A percentile compares a stretch with the other conserved stretches of the same genome.
phyloP scores from a whole-genome alignment of 2,329 filamentous ascomycete genomes.

The Chaetomium sp. region DNA sequence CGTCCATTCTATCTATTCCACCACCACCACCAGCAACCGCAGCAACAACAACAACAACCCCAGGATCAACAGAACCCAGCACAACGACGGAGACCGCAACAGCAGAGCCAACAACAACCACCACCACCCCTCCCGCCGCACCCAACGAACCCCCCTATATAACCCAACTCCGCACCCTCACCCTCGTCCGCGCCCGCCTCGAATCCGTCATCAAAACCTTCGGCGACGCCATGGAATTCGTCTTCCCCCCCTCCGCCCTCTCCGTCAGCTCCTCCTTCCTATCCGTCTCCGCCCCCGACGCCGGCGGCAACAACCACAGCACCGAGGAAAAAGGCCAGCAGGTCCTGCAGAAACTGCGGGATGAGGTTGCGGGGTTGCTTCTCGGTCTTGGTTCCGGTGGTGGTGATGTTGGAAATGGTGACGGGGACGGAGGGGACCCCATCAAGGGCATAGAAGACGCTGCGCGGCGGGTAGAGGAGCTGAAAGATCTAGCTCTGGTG shows the following conservation, averaged over 20 bases:
- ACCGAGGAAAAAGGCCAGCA: slow-evolving; percentile 84
- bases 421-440: slow-evolving; percentile 45
- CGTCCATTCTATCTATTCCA: slow-evolving; percentile 22
- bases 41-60: neutral
- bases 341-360: slow-evolving; percentile 61
- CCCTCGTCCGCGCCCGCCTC: slow-evolving; percentile 73
- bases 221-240: slow-evolving; percentile 92
- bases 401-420: no score
- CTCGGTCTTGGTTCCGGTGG: neutral
- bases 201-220: slow-evolving; percentile 88
- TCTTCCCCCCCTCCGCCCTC: slow-evolving; percentile 79
- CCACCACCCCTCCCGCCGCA: slow-evolving; percentile 18
- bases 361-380: slow-evolving; percentile 66
- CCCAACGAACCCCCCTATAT: slow-evolving; percentile 60
- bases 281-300: slow-evolving; percentile 80
- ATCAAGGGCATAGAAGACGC: slow-evolving; percentile 68
- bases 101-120: neutral
- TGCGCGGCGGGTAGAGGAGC: slow-evolving; percentile 63
- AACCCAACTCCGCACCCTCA: slow-evolving; percentile 72
- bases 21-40: slow-evolving; percentile 9
- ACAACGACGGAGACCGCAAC: neutral
- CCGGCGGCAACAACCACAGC: slow-evolving; percentile 52
- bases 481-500: slow-evolving; percentile 69
- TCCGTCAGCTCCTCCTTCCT: slow-evolving; percentile 81
- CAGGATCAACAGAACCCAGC: slow-evolving; percentile 9